Evolutionary conservation across 169 alveolate species (phyloP), one percentile per base, ranked within the genome.

Genomic region (Besnoitia besnoiti): DNA sequence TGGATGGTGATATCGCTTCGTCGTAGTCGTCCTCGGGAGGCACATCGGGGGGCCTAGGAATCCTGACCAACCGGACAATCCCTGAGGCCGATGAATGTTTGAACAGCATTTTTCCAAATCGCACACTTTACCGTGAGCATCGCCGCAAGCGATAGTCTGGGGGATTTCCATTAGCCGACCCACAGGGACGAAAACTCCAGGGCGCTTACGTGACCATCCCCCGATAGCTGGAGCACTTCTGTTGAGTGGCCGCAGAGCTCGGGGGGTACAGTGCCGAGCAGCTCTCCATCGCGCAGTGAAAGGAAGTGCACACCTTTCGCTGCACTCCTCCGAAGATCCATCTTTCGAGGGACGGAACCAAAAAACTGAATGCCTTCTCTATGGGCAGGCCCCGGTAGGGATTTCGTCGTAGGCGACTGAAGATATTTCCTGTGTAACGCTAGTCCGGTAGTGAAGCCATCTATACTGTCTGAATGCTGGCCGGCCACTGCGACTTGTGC

Each of bases 141-240:
- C 59, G 19, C 87, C 87, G n/a, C 87, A 77, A 21, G 87, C 87
- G 59, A 77, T 27, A 0, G 87, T 77, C 87, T 77, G 47, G 61
- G n/a, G n/a, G n/a, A n/a, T n/a, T n/a, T n/a, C n/a, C n/a, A n/a
- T n/a, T n/a, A n/a, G n/a, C n/a, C n/a, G n/a, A n/a, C n/a, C n/a
- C n/a, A n/a, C n/a, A 67, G 44, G 19, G 39, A 67, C 40, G 80
- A 14, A 33, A 12, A 67, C 87, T 77, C 8, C 42, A 39, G 59
- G 30, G 14, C 59, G 35, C 59, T 77, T 77, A 77, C 87, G 24
- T 46, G 87, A 16, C 61, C 59, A 39, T 77, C 87, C 87, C 61
- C 33, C 35, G 92, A 87, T 10, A 87, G 75, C 85, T 92, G 94
- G 44, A 91, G 91, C 5, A 91, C 94, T n/a, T 91, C 94, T 61